Base-by-base conservation (phyloP, 768 basidiomycete genomes). In the Tricholoma hemisulphureum region DNA sequence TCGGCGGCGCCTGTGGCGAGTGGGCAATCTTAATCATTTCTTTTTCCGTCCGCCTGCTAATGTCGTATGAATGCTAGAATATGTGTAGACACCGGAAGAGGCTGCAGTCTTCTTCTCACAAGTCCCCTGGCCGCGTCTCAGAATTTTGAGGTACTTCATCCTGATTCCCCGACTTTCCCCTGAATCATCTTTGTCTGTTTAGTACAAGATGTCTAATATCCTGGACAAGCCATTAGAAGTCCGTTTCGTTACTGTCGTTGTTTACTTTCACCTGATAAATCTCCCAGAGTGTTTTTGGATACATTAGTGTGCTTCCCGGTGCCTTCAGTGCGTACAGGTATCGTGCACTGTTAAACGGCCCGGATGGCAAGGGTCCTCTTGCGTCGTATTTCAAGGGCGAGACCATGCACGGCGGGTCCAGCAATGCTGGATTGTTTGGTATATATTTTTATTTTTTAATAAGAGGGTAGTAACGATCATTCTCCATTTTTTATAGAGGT, bases 1-100 rank as follows among this genome's bases (percentile, higher is more conserved):
- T 98, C 50, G 95, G 94, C 48, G 95, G 95, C 35, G 95, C 95
- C 50, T 98, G 95, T 71, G 95, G 95, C 77, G 95, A 98, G 87
- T 93, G 67, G 63, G 81, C 31, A 28, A 14, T 24, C 8, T 3
- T 4, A 16, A 35, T 48, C 51, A 11, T 51, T 54, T 31, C 24
- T 51, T 20, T 41, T 31, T 28, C 43, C 35, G 21, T 2, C 20
- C 21, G 41, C 32, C 18, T 53, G 29, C 62, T 46, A 13, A 49
- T 28, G 18, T 29, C 23, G 56, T 29, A 6, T 37, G 26, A 43
- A 49, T 57, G 34, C 23, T 53, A 90, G 88, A 65, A 93, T 93
- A 53, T 91, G 90, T 62, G 91, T 93, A 51, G 91, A 93, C 65
- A 84, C 83, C 16, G 91, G 91, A 24, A 82, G 80, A 62, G 88